phyloP scores from a whole-genome alignment of 257 asterid genomes.

The Solanum medicagineum region DNA sequence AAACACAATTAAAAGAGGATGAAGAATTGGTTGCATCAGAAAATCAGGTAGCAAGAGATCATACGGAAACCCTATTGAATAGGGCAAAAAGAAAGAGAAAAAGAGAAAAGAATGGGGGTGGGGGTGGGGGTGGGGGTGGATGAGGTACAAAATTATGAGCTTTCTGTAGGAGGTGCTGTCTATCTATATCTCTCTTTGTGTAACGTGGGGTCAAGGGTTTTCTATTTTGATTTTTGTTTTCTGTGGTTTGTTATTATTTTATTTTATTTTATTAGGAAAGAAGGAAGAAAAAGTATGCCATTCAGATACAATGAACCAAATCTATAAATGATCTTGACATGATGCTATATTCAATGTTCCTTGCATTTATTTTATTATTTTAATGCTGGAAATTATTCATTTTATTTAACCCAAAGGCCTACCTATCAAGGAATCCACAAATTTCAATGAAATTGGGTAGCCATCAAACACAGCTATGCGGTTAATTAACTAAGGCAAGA shows the following conservation, averaged over 20 bases:
- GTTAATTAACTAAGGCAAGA: background rate
- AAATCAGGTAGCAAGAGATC: constrained; percentile 11
- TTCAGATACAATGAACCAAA: constrained; percentile 48
- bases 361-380: background rate
- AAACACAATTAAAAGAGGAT: constrained; percentile 19
- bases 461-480: background rate
- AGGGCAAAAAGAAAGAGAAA: constrained; percentile 55
- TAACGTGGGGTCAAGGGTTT: constrained; percentile 24
- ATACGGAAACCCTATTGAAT: constrained; percentile 47
- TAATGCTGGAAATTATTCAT: background rate
- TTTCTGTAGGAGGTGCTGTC: constrained; percentile 18
- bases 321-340: background rate
- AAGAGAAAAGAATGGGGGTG: background rate
- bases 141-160: background rate
- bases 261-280: background rate
- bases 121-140: constrained; percentile 1
- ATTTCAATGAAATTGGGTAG: background rate
- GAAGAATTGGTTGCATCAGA: constrained; percentile 49
- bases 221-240: background rate
- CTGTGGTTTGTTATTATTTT: background rate
- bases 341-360: constrained; percentile 61
- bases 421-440: background rate
- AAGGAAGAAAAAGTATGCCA: background rate
- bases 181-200: constrained; percentile 30
- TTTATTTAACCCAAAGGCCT: background rate